Conservation (phyloP, 1,284 basidiomycete genomes). For the Cutaneotrichosporon sp. region DNA sequence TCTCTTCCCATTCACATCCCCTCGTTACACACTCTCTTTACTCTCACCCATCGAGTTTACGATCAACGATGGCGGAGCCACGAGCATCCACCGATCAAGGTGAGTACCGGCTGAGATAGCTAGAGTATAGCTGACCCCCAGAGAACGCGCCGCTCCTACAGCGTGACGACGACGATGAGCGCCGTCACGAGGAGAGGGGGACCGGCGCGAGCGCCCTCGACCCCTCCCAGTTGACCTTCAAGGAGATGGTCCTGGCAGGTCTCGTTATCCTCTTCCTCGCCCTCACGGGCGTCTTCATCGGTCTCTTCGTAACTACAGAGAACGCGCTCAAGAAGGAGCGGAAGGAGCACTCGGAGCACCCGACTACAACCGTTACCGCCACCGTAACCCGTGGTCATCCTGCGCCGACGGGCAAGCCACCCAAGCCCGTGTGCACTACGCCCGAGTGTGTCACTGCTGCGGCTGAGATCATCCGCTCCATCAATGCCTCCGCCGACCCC, state of each 20-base stretch:
- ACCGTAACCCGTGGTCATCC: slow-evolving; percentile 16
- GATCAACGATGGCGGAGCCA: slow-evolving; percentile 43
- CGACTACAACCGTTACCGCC: slow-evolving; percentile 27
- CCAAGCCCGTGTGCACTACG: slow-evolving; percentile 61
- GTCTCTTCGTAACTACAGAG: slow-evolving; percentile 82
- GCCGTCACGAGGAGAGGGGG: slow-evolving; percentile 12
- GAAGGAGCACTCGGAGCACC: slow-evolving; percentile 39
- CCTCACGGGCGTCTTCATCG: slow-evolving; percentile 78
- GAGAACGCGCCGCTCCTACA: slow-evolving; percentile 48
- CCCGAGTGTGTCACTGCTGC: slow-evolving; percentile 78
- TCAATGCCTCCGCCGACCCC: slow-evolving; percentile 80
- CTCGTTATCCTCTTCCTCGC: slow-evolving; percentile 72
- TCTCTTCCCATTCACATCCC: too few relatives aligned
- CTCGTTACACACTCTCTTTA: too few relatives aligned
- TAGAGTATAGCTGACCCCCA: slow-evolving; percentile 19
- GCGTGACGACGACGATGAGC: slow-evolving; percentile 12
- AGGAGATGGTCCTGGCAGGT: slow-evolving; percentile 75
- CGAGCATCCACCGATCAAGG: slow-evolving; percentile 47
- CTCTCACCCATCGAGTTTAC: neutral
- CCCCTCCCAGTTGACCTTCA: slow-evolving; percentile 61
- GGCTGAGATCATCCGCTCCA: slow-evolving; percentile 69
- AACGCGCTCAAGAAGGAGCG: slow-evolving; percentile 61
- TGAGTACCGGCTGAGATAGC: slow-evolving; percentile 14
- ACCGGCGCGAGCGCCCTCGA: slow-evolving; percentile 33
- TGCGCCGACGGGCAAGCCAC: slow-evolving; percentile 38